A percentile compares a stretch with the other conserved stretches of the same genome.
phyloP scores from a whole-genome alignment of 768 basidiomycete species.

The Epithele typhae region DNA sequence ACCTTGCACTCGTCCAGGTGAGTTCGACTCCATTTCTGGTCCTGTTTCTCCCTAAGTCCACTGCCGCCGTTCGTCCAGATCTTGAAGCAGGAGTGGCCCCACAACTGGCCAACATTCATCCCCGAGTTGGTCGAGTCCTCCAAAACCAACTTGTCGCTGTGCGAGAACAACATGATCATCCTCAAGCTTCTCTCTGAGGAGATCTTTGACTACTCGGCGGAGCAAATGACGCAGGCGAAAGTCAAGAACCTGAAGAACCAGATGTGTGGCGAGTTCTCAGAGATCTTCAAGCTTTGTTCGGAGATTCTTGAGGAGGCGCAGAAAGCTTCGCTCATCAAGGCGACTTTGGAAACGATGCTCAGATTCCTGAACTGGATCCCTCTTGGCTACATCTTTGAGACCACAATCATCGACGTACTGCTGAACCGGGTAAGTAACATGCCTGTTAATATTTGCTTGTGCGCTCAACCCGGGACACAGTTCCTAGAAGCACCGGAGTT shows the following conservation, averaged over 20 bases:
- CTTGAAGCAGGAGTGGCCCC: conserved; percentile 99
- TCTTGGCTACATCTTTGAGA: conserved; percentile 97
- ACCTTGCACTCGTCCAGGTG: conserved; percentile 92
- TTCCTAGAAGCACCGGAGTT: conserved; percentile 97
- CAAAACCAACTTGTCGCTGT: conserved; percentile 90
- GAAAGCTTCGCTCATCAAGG: conserved; percentile 90
- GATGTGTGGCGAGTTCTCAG: conserved; percentile 95
- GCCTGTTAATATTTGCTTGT: conserved; percentile 7
- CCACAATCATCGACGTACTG: conserved; percentile 91
- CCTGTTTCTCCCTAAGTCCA: no score
- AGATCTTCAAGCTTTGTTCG: conserved; percentile 96
- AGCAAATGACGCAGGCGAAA: conserved; percentile 97
- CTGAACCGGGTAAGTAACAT: conserved; percentile 70
- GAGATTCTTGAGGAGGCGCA: conserved; percentile 97
- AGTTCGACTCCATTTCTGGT: no score
- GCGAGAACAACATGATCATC: conserved; percentile 99
- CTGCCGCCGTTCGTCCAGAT: conserved; percentile 68
- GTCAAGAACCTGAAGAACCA: conserved; percentile 97
- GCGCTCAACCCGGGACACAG: conserved; percentile 41
- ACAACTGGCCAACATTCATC: conserved; percentile 98
- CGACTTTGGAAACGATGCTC: conserved; percentile 90
- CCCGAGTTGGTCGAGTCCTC: conserved; percentile 96
- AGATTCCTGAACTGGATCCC: conserved; percentile 99
- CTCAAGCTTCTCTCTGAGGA: conserved; percentile 96
- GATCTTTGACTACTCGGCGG: conserved; percentile 97